These are phyloP conservation scores for Pseudogymnoascus sp. DNA, from an alignment of 2,329 filamentous ascomycete species.

Conservation along the genomic window DNA sequence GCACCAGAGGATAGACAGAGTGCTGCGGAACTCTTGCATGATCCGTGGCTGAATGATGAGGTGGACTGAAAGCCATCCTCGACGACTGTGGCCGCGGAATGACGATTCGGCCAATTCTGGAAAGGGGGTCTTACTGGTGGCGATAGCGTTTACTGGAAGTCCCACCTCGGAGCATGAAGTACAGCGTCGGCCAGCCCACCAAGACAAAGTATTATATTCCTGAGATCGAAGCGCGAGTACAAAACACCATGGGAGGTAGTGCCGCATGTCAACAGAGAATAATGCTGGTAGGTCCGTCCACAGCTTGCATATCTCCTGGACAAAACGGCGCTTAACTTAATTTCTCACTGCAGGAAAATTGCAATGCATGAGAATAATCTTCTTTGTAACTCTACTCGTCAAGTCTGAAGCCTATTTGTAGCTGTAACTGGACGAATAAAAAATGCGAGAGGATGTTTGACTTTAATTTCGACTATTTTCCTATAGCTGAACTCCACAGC, in stretches of 20 bases:
- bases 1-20: constrained; percentile 27
- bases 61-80: not conserved
- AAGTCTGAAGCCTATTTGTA: not conserved
- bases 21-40: constrained; percentile 28
- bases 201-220: not conserved
- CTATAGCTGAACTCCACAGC: not conserved
- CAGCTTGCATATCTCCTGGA: not conserved
- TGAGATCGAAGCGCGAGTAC: not conserved
- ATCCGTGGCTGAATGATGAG: constrained; percentile 25
- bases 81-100: not conserved
- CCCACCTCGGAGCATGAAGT: not conserved
- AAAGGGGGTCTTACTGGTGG: not conserved
- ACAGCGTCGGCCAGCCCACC: not conserved
- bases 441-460: not conserved
- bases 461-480: not conserved
- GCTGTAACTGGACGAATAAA: not conserved
- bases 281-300: not conserved
- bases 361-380: not conserved
- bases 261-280: not conserved
- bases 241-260: not conserved
- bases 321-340: not conserved
- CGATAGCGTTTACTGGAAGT: not conserved
- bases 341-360: not conserved
- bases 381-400: not conserved
- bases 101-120: not conserved